Base-by-base conservation (phyloP, 371 early-diverging fungal species). In the Mucor saturninus region DNA sequence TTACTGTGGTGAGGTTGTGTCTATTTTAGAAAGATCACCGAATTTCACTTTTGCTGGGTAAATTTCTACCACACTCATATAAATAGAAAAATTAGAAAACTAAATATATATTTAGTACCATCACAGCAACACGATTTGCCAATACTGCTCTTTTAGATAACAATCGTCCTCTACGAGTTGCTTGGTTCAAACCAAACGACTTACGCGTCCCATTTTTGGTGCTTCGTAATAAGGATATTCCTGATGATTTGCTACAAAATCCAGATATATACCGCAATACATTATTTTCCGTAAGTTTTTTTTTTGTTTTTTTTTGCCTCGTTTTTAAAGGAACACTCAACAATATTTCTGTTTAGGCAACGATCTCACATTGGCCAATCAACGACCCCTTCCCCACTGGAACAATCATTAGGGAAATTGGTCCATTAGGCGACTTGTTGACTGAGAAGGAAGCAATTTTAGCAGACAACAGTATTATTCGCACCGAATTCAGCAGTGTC, bases 381-480 rank as follows among this genome's bases (percentile, higher is more conserved):
- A 15, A 28, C 21, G 72, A 69, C 11, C 64, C 62, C 2, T 58
- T 62, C 10, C 91, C 91, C 0, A 72, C 75, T 53, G 91, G 89
- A 5, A 61, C 56, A 5, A 66, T 86, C 15, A 59, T 70, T 6
- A 46, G 61, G 11, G 72, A 74, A 37, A 54, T 92, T 37, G 92
- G 94, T 5, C 79, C 77, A 14, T 76, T 86, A 43, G 90, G 89
- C 11, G 76, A 82, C 21, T 74, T 93, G 52, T 69, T 72, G 21
- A 77, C 83, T 35, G 90, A 91, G 63, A 85, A 83, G 8, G 75
- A 84, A 54, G 90, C 89, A 0, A 61, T 92, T 14, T 62, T 91
- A 40, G 69, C 81, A 0, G 88, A 88, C 15, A 81, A 84, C 61
- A 70, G 73, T 42, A 80, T 86, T 28, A 60, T 56, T 0, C 69